Base-by-base conservation (phyloP, 2,329 filamentous ascomycete genomes). In the Cladosporium austrohemisphaericum region DNA sequence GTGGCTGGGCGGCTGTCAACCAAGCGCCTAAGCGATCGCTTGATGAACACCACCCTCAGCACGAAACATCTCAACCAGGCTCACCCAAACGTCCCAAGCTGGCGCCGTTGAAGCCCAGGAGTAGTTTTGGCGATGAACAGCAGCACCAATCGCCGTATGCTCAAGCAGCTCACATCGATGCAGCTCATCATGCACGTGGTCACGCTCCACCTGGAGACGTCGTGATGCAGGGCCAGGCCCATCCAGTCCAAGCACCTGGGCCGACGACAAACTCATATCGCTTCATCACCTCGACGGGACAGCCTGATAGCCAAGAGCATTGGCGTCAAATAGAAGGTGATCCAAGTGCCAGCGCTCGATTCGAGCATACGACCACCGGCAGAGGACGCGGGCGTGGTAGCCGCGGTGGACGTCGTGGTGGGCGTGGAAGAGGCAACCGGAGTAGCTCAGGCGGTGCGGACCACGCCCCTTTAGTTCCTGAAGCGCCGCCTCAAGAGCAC, bases 41-140 rank as follows among this genome's bases (percentile, higher is more conserved):
- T 26, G 66, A 66, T n/a, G 60, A 67, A 18, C 65, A 69, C 11
- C 64, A 35, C 9, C 61, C 62, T 37, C 50, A 63, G 56, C 55
- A 62, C 57, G 52, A 63, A 45, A 55, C 57, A 4, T 55, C 60
- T 6, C 53, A 56, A 20, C 52, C 66, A 5, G 69, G 64, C 41
- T 72, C 71, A 8, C 68, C 72, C 1, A 76, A 76, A 52, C 65
- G 73, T 19, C 70, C 67, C n/a, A 71, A 67, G 53, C 60, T 74
- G 13, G 69, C 65, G 11, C 67, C 67, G 3, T 52, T 67, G 20
- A 60, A 58, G 57, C 64, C 68, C 20, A 58, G 68, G 28, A 57
- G 57, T 9, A 56, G 56, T 20, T 65, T 63, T 40, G 57, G 56
- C 52, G 59, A 66, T 16, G 61, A 64, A 8, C 52, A 54, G 19